Evolutionary conservation across 306 rosid genomes (phyloP).

Genomic region (Citrullus mucosospermus): DNA sequence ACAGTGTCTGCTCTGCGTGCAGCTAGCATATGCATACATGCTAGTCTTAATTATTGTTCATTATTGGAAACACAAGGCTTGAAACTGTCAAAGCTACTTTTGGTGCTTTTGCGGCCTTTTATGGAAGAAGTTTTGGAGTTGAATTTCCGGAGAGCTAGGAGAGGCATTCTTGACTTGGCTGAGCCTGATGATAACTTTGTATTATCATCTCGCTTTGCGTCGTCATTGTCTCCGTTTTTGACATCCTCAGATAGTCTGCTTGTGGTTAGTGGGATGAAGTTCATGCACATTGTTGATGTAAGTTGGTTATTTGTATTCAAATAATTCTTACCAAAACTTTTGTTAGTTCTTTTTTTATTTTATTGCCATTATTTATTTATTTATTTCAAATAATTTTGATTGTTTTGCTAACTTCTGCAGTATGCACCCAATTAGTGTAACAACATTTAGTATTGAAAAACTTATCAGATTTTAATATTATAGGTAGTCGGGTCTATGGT

Average conservation of each 20-base stretch:
- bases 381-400: not conserved
- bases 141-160: conserved; percentile 84
- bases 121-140: conserved; percentile 87
- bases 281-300: conserved; percentile 71
- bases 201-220: conserved; percentile 49
- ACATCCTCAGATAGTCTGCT: conserved; percentile 47
- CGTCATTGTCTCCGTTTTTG: conserved; percentile 60
- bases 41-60: conserved; percentile 74
- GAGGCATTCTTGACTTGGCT: conserved; percentile 57
- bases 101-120: conserved; percentile 79
- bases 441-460: not conserved
- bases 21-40: conserved; percentile 68
- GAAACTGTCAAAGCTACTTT: conserved; percentile 68
- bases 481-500: not conserved
- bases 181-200: conserved; percentile 49
- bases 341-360: not conserved
- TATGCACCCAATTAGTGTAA: not conserved
- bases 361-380: not conserved
- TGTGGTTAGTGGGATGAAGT: conserved; percentile 70
- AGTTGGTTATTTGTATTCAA: conserved; percentile 21
- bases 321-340: not conserved
- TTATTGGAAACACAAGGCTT: conserved; percentile 73
- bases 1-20: conserved; percentile 68
- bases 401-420: not conserved
- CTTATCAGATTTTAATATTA: not conserved